Conservation (phyloP, 192 early-diverging fungal genomes). For the Piromyces finnis region DNA sequence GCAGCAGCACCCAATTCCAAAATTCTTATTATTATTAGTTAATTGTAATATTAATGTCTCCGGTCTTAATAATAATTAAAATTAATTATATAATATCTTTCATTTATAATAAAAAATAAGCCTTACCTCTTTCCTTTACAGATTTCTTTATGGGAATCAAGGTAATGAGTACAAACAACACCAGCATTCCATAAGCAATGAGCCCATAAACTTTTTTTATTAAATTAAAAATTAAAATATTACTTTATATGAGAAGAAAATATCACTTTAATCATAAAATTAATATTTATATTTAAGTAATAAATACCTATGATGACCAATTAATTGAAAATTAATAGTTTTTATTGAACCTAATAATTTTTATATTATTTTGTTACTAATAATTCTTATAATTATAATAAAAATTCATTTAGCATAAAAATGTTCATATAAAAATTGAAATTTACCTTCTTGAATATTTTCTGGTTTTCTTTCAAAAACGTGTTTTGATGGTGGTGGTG, state of each 20-base stretch:
- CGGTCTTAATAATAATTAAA: too few species aligned
- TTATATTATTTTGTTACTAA: too few species aligned
- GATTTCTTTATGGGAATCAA: conserved; percentile 49
- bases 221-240: too few species aligned
- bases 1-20: neutral
- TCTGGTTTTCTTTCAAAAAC: neutral
- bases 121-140: conserved; percentile 27
- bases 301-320: neutral
- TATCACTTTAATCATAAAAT: too few species aligned
- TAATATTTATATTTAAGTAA: neutral
- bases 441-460: neutral
- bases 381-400: too few species aligned
- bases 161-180: conserved; percentile 53
- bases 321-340: neutral
- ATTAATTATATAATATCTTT: too few species aligned
- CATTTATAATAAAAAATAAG: too few species aligned
- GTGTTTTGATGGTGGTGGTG: neutral
- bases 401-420: too few species aligned
- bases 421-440: too few species aligned
- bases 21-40: neutral
- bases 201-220: conserved; percentile 46
- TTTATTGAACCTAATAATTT: neutral
- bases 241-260: too few species aligned
- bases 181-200: conserved; percentile 87
- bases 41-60: too few species aligned